Percentiles rank a stretch among this genome's conserved stretches.
Conservation (phyloP, 139 green algal genomes). For the Chlorokybus atmophyticus region DNA sequence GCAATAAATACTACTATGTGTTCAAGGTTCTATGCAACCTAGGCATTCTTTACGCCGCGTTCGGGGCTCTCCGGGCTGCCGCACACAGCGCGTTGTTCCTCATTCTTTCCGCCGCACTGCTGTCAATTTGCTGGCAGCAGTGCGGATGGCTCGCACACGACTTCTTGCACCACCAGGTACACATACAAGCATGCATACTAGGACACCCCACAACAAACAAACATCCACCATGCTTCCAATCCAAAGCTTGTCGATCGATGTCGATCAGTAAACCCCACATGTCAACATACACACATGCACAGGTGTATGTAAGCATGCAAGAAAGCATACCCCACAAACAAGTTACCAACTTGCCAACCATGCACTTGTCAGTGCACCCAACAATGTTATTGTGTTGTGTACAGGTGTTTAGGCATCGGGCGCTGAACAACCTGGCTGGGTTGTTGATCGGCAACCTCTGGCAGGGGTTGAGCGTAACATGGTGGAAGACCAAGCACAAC, state of each 20-base stretch:
- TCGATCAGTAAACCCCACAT: too few species aligned
- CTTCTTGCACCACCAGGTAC: constrained; percentile 46
- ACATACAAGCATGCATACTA: not conserved
- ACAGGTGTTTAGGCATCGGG: constrained; percentile 36
- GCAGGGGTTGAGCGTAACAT: constrained; percentile 43
- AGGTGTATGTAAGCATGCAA: too few species aligned
- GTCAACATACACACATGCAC: too few species aligned
- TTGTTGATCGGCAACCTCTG: constrained; percentile 38
- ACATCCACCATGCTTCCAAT: too few species aligned
- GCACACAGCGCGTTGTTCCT: constrained; percentile 11
- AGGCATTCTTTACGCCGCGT: constrained; percentile 11
- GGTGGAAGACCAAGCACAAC: constrained; percentile 71
- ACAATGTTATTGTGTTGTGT: too few species aligned
- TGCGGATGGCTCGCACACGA: constrained; percentile 62
- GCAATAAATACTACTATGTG: constrained; percentile 37
- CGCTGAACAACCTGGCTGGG: constrained; percentile 37
- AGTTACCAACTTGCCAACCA: too few species aligned
- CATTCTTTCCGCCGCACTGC: constrained; percentile 28
- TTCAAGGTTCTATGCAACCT: constrained; percentile 35
- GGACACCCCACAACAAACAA: too few species aligned
- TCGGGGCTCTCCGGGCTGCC: constrained; percentile 12
- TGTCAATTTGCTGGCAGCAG: constrained; percentile 55
- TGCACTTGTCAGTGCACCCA: too few species aligned
- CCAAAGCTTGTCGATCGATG: too few species aligned
- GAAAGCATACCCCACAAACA: too few species aligned